Evolutionary conservation across 2,329 filamentous ascomycete genomes (phyloP).

Genomic region (Claviceps citrina): DNA sequence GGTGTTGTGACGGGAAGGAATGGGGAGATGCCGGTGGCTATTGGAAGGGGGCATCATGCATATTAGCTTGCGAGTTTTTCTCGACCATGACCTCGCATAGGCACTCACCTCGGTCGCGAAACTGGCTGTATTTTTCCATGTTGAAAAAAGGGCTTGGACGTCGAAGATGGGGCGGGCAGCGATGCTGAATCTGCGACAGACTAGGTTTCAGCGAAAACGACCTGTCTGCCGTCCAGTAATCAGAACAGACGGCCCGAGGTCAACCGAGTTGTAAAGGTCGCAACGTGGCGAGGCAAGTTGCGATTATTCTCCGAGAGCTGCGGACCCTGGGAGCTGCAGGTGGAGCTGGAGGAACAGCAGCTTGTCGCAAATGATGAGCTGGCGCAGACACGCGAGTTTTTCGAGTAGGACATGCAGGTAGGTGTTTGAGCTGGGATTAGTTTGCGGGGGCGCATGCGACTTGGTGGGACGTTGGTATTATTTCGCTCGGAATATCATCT

Average conservation of each 20-base stretch:
- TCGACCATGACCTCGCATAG: background rate
- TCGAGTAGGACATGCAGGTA: background rate
- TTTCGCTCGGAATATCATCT: slow-evolving; percentile 1
- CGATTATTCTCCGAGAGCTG: background rate
- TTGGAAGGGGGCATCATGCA: background rate
- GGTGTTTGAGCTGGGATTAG: too few relatives aligned
- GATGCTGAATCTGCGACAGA: background rate
- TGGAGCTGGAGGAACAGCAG: background rate
- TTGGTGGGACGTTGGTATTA: background rate
- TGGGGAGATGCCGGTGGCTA: slow-evolving; percentile 88
- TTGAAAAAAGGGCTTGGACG: background rate
- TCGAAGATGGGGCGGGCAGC: too few relatives aligned
- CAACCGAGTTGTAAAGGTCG: too few relatives aligned
- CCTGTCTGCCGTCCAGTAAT: background rate
- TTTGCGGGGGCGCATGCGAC: background rate
- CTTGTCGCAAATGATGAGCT: too few relatives aligned
- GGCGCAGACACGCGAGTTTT: background rate
- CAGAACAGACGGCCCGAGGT: too few relatives aligned
- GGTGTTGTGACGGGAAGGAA: slow-evolving; percentile 71
- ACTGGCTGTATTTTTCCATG: slow-evolving; percentile 95
- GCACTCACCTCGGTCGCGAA: slow-evolving; percentile 64
- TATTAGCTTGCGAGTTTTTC: background rate
- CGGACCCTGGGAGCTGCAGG: background rate
- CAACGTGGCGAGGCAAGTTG: too few relatives aligned
- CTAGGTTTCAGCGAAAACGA: background rate